Percentiles rank a stretch among this genome's conserved stretches.
phyloP scores from a whole-genome alignment of 805 yeast species.

The Candida ficus region DNA sequence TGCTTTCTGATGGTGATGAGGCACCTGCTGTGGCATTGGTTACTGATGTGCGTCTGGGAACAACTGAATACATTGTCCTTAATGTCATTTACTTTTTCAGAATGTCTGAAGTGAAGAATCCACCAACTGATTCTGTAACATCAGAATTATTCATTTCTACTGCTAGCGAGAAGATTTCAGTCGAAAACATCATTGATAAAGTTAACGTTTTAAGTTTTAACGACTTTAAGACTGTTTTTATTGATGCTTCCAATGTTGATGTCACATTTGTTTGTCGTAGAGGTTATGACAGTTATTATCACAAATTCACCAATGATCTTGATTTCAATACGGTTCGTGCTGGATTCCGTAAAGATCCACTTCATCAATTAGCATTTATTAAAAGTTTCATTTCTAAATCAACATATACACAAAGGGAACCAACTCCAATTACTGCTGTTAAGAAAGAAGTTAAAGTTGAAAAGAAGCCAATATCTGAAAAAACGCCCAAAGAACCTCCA shows the following conservation, averaged over 20 bases:
- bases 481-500: too few relatives aligned
- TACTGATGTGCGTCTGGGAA: slow-evolving; percentile 47
- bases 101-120: slow-evolving; percentile 32
- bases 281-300: slow-evolving; percentile 30
- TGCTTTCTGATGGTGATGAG: slow-evolving; percentile 33
- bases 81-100: slow-evolving; percentile 44
- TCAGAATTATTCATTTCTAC: slow-evolving; percentile 56
- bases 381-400: slow-evolving; percentile 17
- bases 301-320: slow-evolving; percentile 20
- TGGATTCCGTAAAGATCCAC: slow-evolving; percentile 21
- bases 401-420: slow-evolving; percentile 6
- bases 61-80: slow-evolving; percentile 42
- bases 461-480: too few relatives aligned
- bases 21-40: slow-evolving; percentile 41
- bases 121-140: slow-evolving; percentile 23
- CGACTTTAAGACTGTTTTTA: slow-evolving; percentile 29
- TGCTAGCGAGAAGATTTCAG: slow-evolving; percentile 37
- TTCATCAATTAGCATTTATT: slow-evolving; percentile 22
- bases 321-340: slow-evolving; percentile 20
- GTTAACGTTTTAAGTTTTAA: slow-evolving; percentile 39
- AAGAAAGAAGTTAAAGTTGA: too few relatives aligned
- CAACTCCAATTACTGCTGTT: too few relatives aligned
- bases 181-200: slow-evolving; percentile 37
- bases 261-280: slow-evolving; percentile 27
- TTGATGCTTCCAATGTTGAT: slow-evolving; percentile 32